A percentile compares a stretch with the other conserved stretches of the same genome.
Evolutionary conservation across 257 asterid genomes (phyloP).

Genomic region (Rubia yunnanensis): DNA sequence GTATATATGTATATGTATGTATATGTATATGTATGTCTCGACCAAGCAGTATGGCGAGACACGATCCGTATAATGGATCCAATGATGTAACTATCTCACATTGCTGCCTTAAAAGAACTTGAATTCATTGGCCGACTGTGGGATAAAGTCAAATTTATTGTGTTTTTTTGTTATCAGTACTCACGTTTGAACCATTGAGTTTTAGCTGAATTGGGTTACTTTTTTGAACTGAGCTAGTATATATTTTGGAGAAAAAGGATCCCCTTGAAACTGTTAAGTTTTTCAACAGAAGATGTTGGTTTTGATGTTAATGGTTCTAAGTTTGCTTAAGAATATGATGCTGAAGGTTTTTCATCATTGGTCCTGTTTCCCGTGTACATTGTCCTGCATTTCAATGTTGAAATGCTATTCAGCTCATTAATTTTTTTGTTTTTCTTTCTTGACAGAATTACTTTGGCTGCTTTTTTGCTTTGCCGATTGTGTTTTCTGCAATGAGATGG

Average conservation of each 20-base stretch:
- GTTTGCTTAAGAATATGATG: slow-evolving; percentile 1
- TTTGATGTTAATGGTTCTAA: not conserved
- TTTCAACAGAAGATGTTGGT: not conserved
- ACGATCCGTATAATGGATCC: not conserved
- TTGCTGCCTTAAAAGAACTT: too few relatives aligned
- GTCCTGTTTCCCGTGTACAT: not conserved
- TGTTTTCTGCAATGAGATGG: slow-evolving; percentile 89
- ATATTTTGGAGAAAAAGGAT: not conserved
- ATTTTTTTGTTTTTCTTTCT: slow-evolving; percentile 15
- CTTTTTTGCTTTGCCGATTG: slow-evolving; percentile 89
- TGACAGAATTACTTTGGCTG: slow-evolving; percentile 80
- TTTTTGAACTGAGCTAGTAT: not conserved
- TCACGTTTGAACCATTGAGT: not conserved
- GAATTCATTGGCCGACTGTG: not conserved
- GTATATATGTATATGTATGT: too few relatives aligned
- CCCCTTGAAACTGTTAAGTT: not conserved
- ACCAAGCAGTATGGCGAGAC: not conserved
- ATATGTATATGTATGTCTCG: not conserved
- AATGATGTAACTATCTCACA: too few relatives aligned
- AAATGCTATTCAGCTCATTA: not conserved
- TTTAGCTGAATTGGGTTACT: not conserved
- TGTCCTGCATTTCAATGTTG: not conserved
- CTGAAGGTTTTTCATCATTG: not conserved
- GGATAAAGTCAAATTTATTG: too few relatives aligned
- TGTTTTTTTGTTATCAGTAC: not conserved